phyloP scores from a whole-genome alignment of 1,139 yeast genomes.

The Arxiozyma slooffiae region DNA sequence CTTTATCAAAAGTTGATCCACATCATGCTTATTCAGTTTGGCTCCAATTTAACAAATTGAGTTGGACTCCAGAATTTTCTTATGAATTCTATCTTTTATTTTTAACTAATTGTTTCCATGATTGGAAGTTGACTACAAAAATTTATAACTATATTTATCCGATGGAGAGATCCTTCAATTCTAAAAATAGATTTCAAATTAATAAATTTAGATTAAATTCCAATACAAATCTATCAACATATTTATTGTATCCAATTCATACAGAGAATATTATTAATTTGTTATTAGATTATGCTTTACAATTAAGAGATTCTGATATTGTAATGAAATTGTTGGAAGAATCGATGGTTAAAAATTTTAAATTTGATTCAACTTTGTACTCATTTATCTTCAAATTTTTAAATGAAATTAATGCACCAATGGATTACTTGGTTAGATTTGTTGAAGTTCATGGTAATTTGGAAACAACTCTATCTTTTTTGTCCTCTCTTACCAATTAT shows the following conservation, averaged over 20 bases:
- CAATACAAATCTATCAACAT: slow-evolving; percentile 15
- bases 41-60: slow-evolving; percentile 30
- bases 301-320: slow-evolving; percentile 27
- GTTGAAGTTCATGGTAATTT: slow-evolving; percentile 30
- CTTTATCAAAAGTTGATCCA: slow-evolving; percentile 29
- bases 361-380: slow-evolving; percentile 29
- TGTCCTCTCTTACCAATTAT: slow-evolving; percentile 21
- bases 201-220: slow-evolving; percentile 6
- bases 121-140: slow-evolving; percentile 27
- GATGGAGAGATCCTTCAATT: slow-evolving; percentile 15
- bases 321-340: slow-evolving; percentile 33
- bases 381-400: slow-evolving; percentile 29
- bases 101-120: slow-evolving; percentile 26
- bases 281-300: slow-evolving; percentile 28
- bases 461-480: slow-evolving; percentile 14
- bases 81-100: slow-evolving; percentile 32
- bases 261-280: slow-evolving; percentile 20
- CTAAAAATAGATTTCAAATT: neutral
- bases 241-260: slow-evolving; percentile 21
- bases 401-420: slow-evolving; percentile 22
- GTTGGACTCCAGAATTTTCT: slow-evolving; percentile 35
- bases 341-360: slow-evolving; percentile 30
- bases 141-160: slow-evolving; percentile 33
- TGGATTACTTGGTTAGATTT: slow-evolving; percentile 29
- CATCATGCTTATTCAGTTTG: slow-evolving; percentile 30